Percentiles rank a stretch among this genome's conserved stretches.
Conservation (phyloP, 1,284 basidiomycete species). For the Naganishia cerealis region DNA sequence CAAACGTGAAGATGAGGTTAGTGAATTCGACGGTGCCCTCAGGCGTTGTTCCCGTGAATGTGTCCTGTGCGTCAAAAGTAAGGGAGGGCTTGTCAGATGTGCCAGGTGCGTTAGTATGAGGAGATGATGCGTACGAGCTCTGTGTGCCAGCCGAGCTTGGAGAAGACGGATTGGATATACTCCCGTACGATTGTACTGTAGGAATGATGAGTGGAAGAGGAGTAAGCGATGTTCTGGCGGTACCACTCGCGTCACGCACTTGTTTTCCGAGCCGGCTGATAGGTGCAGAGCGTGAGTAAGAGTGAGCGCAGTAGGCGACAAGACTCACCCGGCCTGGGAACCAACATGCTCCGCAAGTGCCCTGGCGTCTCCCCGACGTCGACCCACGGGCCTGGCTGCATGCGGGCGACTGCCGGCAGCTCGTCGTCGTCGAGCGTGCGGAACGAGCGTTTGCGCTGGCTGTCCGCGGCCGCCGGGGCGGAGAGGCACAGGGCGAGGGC, state of each 20-base stretch:
- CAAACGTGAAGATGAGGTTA: conserved; percentile 92
- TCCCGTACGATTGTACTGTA: conserved; percentile 73
- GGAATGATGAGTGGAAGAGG: neutral
- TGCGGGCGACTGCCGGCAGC: conserved; percentile 36
- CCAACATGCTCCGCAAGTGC: conserved; percentile 75
- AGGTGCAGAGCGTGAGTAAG: neutral
- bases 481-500: neutral
- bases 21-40: conserved; percentile 77
- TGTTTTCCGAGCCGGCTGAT: conserved; percentile 52
- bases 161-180: conserved; percentile 70
- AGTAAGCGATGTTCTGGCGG: neutral
- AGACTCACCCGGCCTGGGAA: conserved; percentile 72
- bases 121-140: conserved; percentile 58
- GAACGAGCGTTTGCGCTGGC: conserved; percentile 26
- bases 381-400: conserved; percentile 46
- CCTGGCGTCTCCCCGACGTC: conserved; percentile 40
- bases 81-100: neutral
- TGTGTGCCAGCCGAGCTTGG: conserved; percentile 75
- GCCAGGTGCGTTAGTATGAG: neutral
- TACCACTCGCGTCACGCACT: conserved; percentile 37
- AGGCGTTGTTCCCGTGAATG: conserved; percentile 78
- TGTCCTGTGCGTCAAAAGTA: conserved; percentile 56
- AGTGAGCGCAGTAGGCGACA: conserved; percentile 11
- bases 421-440: conserved; percentile 37
- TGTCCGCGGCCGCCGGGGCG: neutral